These are phyloP conservation scores for Cadophora luteo-olivacea DNA, from an alignment of 2,329 filamentous ascomycete genomes.

Conservation along the genomic window DNA sequence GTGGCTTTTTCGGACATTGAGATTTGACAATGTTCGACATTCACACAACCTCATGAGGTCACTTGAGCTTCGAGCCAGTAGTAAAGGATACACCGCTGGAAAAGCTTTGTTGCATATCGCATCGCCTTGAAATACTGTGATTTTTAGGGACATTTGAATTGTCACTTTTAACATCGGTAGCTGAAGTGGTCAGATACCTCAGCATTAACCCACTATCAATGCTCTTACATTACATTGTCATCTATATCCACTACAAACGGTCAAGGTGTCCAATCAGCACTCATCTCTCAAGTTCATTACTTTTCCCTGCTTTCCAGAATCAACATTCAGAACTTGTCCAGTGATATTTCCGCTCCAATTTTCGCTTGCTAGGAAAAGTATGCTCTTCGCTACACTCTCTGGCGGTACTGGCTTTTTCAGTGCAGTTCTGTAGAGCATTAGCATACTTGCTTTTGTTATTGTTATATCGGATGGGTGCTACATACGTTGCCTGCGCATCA, in stretches of 20 bases:
- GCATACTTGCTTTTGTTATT: not conserved
- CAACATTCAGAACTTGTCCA: constrained; percentile 53
- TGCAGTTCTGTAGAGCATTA: constrained; percentile 40
- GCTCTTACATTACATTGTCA: too few relatives aligned
- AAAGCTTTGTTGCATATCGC: too few relatives aligned
- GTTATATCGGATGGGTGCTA: not conserved
- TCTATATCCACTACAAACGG: too few relatives aligned
- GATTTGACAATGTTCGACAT: not conserved
- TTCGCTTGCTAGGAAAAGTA: constrained; percentile 54
- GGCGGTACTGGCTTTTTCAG: constrained; percentile 48
- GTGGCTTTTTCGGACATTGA: not conserved
- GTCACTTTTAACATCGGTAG: too few relatives aligned
- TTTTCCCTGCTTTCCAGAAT: constrained; percentile 53
- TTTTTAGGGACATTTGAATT: too few relatives aligned
- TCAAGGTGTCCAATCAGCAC: constrained; percentile 6
- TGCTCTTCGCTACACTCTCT: constrained; percentile 51
- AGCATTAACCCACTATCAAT: too few relatives aligned
- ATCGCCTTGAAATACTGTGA: too few relatives aligned
- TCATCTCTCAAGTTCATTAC: constrained; percentile 47
- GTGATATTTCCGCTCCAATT: constrained; percentile 52
- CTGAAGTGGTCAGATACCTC: not conserved
- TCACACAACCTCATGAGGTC: too few relatives aligned
- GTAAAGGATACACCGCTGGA: too few relatives aligned
- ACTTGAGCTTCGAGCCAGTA: too few relatives aligned
- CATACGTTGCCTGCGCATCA: constrained; percentile 52